Base-by-base conservation (phyloP, 345 rosid species). In the Arabis alpina region DNA sequence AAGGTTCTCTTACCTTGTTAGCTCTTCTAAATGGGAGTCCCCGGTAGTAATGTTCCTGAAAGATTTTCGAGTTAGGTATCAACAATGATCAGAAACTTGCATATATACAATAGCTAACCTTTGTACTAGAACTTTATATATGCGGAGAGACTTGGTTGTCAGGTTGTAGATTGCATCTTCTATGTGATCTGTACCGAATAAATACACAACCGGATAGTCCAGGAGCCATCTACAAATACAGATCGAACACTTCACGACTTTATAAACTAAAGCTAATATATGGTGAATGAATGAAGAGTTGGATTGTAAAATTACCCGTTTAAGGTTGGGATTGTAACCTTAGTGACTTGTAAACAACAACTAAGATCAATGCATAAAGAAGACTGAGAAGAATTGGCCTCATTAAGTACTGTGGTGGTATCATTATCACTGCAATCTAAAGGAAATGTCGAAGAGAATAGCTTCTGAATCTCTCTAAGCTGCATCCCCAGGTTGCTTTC, bases 131-230 rank as follows among this genome's bases (percentile, higher is more conserved):
- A 91, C 80, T 80, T 61, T 81, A 89, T 74, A 91, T 75, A 91
- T 81, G 54, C 82, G 87, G 64, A 94, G 93, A 58, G 86, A 82
- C 80, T 89, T 89, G 68, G 94, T 89, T 24, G 97, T 87, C 53
- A 94, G 90, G 76, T 94, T 94, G 74, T 81, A 84, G 41, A 89
- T 82, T 53, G 96, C 97, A 34, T 85, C 91, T 70, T 80, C 84
- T 71, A 89, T 89, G 54, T 84, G 88, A 70, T 88, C 90, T 79
- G 82, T 91, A 81, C 87, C 52, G 64, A 94, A 94, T 82, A 94
- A 75, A 80, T 94, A 94, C 69, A 94, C 88, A 1, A 89, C 87
- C 13, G 97, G 96, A 79, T 94, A 91, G 64, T 90, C 95, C 71
- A 94, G 88, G 63, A 94, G 88, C 99, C 99, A 94, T 64, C 95